Conservation (phyloP, 345 rosid genomes). For the Murraya koenigii region DNA sequence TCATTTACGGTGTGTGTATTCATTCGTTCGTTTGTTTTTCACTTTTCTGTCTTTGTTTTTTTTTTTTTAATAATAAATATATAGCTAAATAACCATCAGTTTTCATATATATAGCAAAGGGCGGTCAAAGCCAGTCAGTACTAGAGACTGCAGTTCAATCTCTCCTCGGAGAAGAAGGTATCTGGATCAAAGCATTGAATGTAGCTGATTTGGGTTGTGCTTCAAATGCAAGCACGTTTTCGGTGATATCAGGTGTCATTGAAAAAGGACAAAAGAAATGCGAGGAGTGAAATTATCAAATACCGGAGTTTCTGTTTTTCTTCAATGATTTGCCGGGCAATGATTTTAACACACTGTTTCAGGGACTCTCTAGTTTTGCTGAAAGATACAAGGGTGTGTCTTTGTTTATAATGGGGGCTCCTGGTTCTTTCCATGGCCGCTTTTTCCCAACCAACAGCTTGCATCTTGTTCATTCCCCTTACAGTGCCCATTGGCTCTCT, state of each 20-base stretch:
- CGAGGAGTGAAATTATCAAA: neutral
- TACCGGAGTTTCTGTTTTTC: slow-evolving; percentile 16
- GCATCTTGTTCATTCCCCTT: slow-evolving; percentile 25
- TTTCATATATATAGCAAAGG: slow-evolving; percentile 4
- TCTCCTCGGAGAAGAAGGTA: slow-evolving; percentile 3
- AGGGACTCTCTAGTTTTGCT: neutral
- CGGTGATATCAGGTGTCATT: slow-evolving; percentile 10
- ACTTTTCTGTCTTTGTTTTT: no score
- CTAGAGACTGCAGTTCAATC: slow-evolving; percentile 5
- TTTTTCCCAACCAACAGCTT: slow-evolving; percentile 16
- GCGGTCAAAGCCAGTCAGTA: slow-evolving; percentile 19
- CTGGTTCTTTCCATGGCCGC: slow-evolving; percentile 28
- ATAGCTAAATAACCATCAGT: neutral
- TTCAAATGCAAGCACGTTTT: slow-evolving; percentile 5
- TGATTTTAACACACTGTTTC: slow-evolving; percentile 32
- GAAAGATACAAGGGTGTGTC: neutral
- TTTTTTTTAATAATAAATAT: no score
- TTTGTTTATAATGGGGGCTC: slow-evolving; percentile 17
- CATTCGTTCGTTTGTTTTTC: neutral
- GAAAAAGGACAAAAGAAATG: neutral
- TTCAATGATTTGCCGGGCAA: slow-evolving; percentile 27
- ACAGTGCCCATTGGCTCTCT: slow-evolving; percentile 34
- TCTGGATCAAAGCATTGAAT: neutral
- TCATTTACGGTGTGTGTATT: neutral
- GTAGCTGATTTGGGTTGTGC: slow-evolving; percentile 31